Base-by-base conservation (phyloP, 2,329 filamentous ascomycete genomes). In the Allantophomopsis cytisporea region DNA sequence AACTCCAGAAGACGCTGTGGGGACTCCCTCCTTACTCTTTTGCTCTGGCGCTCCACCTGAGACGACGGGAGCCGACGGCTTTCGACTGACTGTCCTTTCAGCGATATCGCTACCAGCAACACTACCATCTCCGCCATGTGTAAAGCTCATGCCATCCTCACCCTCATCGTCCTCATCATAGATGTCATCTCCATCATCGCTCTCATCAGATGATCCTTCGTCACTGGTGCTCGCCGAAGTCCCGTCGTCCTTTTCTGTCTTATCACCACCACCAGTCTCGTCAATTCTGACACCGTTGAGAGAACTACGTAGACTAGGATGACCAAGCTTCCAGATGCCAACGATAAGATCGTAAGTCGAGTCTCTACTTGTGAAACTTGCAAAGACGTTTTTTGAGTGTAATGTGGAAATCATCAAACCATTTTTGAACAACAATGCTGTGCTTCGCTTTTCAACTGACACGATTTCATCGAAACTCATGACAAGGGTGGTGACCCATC, bases 381-480 rank as follows among this genome's bases (percentile, higher is more conserved):
- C 88, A 61, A 98, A 98, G 1, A 93, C 79, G 54, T 98, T 91
- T 48, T 91, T 87, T 34, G 91, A 87, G 56, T 98, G 91, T 11
- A 96, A 65, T 0, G 91, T 98, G 37, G 93, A 87, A 34, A 98
- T 94, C 62, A 94, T 91, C 40, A 98, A 83, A 4, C 89, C 93
- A 54, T 98, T 98, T 43, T 93, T 94, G 62, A 98, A 96, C 2
- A 98, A 69, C 43, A 98, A 71, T 1, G 91, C 91, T 0, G 91
- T 98, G 56, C 80, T 95, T 58, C 94, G 83, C 64, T 96, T 96
- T 61, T 98, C 91, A 7, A 98, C 83, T 1, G 89, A 87, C 15
- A 96, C 85, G 42, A 98, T 85, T 59, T 98, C 91, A 54, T 98
- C 91, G 56, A 98, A 98, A 58, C 87, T 93, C 65, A 98, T 94